Evolutionary conservation across 139 green algal species (phyloP).

Genomic region (Micractinium conductrix): DNA sequence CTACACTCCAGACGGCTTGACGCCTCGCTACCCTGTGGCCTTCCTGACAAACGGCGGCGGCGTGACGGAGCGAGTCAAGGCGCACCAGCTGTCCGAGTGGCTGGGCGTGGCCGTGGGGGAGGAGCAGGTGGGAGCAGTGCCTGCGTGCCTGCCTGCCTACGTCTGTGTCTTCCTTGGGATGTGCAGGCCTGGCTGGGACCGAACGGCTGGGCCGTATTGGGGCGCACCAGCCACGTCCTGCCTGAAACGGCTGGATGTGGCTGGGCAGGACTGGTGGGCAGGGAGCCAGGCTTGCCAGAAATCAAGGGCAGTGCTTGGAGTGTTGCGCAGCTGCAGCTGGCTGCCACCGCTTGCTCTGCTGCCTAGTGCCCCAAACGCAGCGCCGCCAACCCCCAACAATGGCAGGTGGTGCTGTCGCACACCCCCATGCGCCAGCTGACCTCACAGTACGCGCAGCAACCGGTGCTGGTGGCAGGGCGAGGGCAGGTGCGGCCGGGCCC

Average conservation of each 20-base stretch:
- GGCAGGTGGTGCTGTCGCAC: slow-evolving; percentile 83
- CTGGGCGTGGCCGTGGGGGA: slow-evolving; percentile 67
- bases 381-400: no score
- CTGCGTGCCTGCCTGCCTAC: no score
- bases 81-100: slow-evolving; percentile 72
- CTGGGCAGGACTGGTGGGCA: no score
- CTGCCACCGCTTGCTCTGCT: no score
- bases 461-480: slow-evolving; percentile 73
- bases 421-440: slow-evolving; percentile 74
- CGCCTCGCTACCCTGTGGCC: slow-evolving; percentile 43
- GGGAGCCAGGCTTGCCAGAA: no score
- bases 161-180: no score
- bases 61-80: slow-evolving; percentile 72
- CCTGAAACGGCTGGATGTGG: no score
- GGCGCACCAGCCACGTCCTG: neutral
- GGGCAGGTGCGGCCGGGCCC: slow-evolving; percentile 39
- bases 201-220: neutral
- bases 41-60: slow-evolving; percentile 91
- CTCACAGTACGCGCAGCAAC: slow-evolving; percentile 43
- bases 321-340: no score
- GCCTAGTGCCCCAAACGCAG: no score
- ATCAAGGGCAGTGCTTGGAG: no score
- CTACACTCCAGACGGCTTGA: slow-evolving; percentile 46
- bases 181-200: neutral
- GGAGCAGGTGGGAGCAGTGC: slow-evolving; percentile 50